Conservation (phyloP, 331 rosid species). For the Quercus phellos region DNA sequence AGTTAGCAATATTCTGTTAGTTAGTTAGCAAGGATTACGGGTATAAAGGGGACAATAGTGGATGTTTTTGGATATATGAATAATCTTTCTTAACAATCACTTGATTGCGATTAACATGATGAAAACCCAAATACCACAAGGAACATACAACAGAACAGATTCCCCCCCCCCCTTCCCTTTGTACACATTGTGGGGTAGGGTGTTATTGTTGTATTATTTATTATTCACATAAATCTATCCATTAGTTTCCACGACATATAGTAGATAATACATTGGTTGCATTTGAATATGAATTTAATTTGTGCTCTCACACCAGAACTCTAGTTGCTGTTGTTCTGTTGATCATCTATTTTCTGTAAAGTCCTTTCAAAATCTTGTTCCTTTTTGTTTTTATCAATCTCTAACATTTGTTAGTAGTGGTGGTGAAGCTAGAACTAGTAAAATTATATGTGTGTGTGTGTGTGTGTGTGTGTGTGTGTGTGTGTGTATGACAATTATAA, state of each 20-base stretch:
- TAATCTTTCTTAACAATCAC: too few species aligned
- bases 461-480: too few species aligned
- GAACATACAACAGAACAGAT: neutral
- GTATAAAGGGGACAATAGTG: too few species aligned
- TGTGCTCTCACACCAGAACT: neutral
- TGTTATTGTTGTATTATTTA: neutral
- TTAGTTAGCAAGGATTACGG: too few species aligned
- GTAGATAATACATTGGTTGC: neutral
- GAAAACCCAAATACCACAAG: neutral
- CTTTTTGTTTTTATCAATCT: neutral
- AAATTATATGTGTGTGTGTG: too few species aligned
- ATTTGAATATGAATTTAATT: neutral
- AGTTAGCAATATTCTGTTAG: too few species aligned
- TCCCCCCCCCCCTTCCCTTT: too few species aligned
- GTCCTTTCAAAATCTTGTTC: neutral
- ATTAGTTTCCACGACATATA: neutral
- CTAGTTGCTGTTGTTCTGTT: neutral
- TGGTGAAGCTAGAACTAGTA: too few species aligned
- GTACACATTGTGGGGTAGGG: too few species aligned
- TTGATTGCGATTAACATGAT: neutral
- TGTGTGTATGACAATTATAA: too few species aligned
- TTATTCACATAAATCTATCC: neutral
- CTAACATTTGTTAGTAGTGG: neutral
- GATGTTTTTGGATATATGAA: too few species aligned
- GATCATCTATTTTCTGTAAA: neutral